A percentile compares a stretch with the other conserved stretches of the same genome.
These are phyloP conservation scores for Jamesozyma jinghongensis DNA, from an alignment of 805 yeast species.

Conservation along the genomic window DNA sequence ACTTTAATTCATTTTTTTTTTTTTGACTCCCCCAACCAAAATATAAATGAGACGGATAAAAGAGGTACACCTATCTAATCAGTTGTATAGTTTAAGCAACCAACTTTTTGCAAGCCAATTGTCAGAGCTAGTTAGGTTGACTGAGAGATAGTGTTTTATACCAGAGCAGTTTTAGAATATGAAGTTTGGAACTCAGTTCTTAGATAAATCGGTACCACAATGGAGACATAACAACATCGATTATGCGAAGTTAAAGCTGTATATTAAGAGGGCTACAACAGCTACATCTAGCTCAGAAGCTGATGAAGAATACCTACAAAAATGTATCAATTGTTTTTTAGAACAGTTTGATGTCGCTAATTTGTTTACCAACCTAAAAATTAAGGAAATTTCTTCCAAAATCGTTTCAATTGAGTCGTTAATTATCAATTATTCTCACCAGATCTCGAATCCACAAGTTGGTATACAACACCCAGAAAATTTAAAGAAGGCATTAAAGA, in stretches of 20 bases:
- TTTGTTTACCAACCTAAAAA: conserved; percentile 21
- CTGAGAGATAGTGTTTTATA: no score
- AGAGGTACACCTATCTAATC: no score
- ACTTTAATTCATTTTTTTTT: no score
- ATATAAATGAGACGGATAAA: no score
- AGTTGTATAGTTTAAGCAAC: no score
- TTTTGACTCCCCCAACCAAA: no score
- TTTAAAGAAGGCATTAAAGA: conserved; percentile 9
- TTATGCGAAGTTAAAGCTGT: conserved; percentile 64
- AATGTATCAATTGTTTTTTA: conserved; percentile 8
- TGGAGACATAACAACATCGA: conserved; percentile 82
- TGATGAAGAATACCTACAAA: conserved; percentile 1
- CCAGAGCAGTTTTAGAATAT: no score
- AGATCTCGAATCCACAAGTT: background rate
- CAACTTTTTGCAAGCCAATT: no score
- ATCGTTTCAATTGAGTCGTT: conserved; percentile 22
- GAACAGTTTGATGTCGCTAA: conserved; percentile 23
- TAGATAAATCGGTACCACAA: conserved; percentile 71
- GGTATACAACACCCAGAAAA: background rate
- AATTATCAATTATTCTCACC: conserved; percentile 12
- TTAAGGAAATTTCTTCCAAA: conserved; percentile 25
- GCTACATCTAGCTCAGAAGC: background rate
- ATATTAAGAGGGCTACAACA: conserved; percentile 50
- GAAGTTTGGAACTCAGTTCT: conserved; percentile 81
- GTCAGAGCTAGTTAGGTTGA: no score